Evolutionary conservation across 2,329 filamentous ascomycete genomes (phyloP), one percentile per base, ranked within the genome.

Genomic region (Coleophoma crateriformis): DNA sequence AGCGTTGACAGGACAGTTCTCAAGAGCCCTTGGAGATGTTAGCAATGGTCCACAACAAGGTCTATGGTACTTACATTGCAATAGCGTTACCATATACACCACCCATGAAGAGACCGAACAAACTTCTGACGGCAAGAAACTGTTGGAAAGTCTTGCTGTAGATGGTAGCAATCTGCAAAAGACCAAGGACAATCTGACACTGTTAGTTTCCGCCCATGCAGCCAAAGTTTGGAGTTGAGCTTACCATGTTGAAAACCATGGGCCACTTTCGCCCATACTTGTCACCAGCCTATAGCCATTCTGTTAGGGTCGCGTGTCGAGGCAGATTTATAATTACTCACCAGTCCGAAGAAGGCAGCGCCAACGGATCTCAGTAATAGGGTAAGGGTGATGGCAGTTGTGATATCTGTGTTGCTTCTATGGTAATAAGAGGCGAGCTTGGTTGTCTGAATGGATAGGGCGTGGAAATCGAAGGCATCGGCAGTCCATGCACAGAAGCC

Each of bases 221-320:
- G 69, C 19, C 78, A 62, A 40, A 83, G 83, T 3, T 88, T 74
- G 20, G 89, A 32, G 86, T 82, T 47, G 89, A 80, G 39, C 90
- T 69, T 51, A 90, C 72, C 81, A 91, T 87, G 72, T 92, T 92
- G 59, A 81, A 59, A 8, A 91, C 84, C 84, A 91, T 88, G 41
- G 88, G 87, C 84, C 86, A 89, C 69, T 90, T 91, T 49, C 88
- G 80, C 4, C 88, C 88, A 64, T 81, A 92, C 53, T 82, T 82
- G 66, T 94, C 88, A 58, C 86, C 85, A 2, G 85, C 81, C 27
- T 27, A 27, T 27, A 27, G 8, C 27, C 27, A 27, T 27, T 27
- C 27, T 27, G 27, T 27, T 4, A 27, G 27, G 3, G 27, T 27
- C 6, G 27, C 5, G 6, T 3, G 8, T 27, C 8, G 27, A 7